Evolutionary conservation across 148 eudicot genomes (phyloP), one percentile per base, ranked within the genome.

Genomic region (Amaranthus hypochondriacus): DNA sequence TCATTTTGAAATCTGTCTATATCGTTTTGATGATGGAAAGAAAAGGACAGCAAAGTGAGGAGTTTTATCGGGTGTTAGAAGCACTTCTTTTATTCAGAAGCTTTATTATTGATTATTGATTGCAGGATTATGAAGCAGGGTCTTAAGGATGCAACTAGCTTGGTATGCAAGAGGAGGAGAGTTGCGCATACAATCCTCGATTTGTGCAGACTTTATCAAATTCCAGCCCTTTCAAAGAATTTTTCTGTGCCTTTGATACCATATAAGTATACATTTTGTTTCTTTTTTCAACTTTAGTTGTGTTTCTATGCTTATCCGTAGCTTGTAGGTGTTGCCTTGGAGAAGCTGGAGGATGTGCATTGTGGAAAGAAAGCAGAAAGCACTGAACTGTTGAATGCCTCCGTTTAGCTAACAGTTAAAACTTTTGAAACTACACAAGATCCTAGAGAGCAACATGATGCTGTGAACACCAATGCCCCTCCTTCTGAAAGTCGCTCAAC

Each of bases 171-270:
- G 74, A 82, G 87, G 71, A 83, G 75, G 80, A 82, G 79, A 74
- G 81, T 59, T 77, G 86, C 91, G 73, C 73, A 77, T 72, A 80
- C 89, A 21, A 59, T 64, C 78, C 71, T 83, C 48, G 83, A 74
- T 28, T 43, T 80, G 52, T 87, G 91, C 92, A 87, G 84, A 75
- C 68, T 81, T 78, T 70, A 68, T 74, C 75, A 75, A 66, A 47
- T 81, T 61, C 72, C 86, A 28, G 60, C 54, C 68, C 81, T 87
- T 62, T 73, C 87, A 53, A 77, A 82, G 58, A 80, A 64, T 71
- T 82, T 92, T 55, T 56, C 72, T 71, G 87, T 86, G 78, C 96
- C 98, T 49, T 69, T 81, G 28, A 78, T 94, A 80, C 86, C 89
- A 49, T 81, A 93, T 92, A 77, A 88, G 89, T 76, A 66, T 44